Evolutionary conservation across 1,284 basidiomycete species (phyloP), one percentile per base, ranked within the genome.

Genomic region (Fomes fomentarius): DNA sequence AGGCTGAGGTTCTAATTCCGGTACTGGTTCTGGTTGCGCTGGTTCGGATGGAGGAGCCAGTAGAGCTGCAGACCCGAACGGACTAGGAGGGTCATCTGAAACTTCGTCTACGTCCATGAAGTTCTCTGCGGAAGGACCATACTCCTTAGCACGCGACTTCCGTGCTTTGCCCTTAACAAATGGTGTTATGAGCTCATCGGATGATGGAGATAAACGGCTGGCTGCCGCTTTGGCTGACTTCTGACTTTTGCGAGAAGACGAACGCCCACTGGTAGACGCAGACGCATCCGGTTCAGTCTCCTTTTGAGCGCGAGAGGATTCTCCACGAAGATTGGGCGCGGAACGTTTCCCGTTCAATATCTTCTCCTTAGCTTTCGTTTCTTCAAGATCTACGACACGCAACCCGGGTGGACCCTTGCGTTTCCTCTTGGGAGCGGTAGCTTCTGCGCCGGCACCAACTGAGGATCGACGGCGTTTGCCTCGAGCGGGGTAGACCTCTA

Each of bases 391-490:
- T 4, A 22, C 11, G 3, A 47, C 25, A 10, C 33, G 28, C n/a
- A 54, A 49, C 6, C 54, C 42, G 3, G 48, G 38, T 24, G 50
- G 56, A 33, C 45, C 41, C 35, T 44, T 52, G n/a, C 48, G 48
- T 17, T 43, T 60, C 12, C 58, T 50, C 31, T 56, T 58, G 0
- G 48, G 35, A 14, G 30, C 34, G 3, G 52, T 24, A 6, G 56
- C 37, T 19, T 45, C 31, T 9, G 33, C 46, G 4, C 46, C 46
- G 6, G 40, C 46, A 19, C 21, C 52, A 14, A 41, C 45, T n/a
- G 54, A 56, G 15, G 53, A 64, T 14, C 50, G 58, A 38, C 44
- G 65, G n/a, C 66, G 68, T 40, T 65, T 64, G 12, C 60, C 22
- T 26, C 39, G 46, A 17, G 47, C 40, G 1, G 52, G 17, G 15